These are phyloP conservation scores for Linum tenue DNA, from an alignment of 345 rosid genomes.

Conservation along the genomic window DNA sequence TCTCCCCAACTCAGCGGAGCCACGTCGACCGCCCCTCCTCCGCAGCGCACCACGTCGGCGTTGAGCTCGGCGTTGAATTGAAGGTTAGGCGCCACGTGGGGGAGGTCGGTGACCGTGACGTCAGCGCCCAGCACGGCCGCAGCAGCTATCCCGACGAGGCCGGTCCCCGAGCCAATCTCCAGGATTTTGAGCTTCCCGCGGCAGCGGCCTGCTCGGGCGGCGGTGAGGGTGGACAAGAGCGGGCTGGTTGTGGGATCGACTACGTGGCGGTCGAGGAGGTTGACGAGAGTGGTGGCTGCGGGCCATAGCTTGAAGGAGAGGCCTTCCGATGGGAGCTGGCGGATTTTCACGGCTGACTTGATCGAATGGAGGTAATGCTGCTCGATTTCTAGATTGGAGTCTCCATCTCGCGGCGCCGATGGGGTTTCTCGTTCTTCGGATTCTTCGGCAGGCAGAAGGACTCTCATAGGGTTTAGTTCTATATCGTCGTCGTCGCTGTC, in stretches of 20 bases:
- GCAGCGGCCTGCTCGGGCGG: conserved; percentile 6
- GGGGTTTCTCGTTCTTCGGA: neutral
- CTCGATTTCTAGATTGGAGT: conserved; percentile 23
- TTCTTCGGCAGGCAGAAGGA: conserved; percentile 24
- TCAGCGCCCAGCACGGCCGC: conserved; percentile 51
- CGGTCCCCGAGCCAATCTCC: conserved; percentile 92
- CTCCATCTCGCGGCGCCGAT: conserved; percentile 7
- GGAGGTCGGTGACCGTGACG: conserved; percentile 80
- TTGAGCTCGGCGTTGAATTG: conserved; percentile 63
- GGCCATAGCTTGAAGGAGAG: conserved; percentile 94
- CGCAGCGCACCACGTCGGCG: conserved; percentile 20
- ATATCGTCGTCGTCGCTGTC: conserved; percentile 27
- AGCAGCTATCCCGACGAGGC: conserved; percentile 67
- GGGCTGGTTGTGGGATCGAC: conserved; percentile 28
- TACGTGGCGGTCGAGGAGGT: conserved; percentile 41
- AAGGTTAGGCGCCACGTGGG: conserved; percentile 71
- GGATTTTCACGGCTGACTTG: conserved; percentile 42
- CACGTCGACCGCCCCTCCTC: conserved; percentile 41
- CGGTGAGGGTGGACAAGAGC: conserved; percentile 29
- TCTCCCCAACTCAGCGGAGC: conserved; percentile 68
- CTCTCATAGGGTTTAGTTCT: conserved; percentile 22
- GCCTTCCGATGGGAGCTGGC: conserved; percentile 69
- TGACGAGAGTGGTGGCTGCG: conserved; percentile 61
- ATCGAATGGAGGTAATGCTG: conserved; percentile 42
- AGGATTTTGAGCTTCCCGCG: conserved; percentile 39